Percentiles rank a stretch among this genome's conserved stretches.
These are phyloP conservation scores for Globisporangium barbulae DNA, from an alignment of 352 stramenopile species.

Conservation along the genomic window DNA sequence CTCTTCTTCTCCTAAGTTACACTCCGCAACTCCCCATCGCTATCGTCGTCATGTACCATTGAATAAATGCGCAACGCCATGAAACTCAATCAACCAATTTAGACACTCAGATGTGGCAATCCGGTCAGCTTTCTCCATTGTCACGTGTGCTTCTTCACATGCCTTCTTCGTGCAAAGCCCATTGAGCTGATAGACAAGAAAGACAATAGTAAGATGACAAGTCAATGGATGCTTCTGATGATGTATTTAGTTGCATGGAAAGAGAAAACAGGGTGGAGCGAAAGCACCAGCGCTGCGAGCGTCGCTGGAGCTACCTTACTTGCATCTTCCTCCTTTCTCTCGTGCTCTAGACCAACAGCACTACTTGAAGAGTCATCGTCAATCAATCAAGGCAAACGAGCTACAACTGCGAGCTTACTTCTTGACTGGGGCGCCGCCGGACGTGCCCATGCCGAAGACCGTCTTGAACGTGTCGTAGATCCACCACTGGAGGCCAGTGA, in stretches of 20 bases:
- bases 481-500: conserved; percentile 96
- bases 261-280: background rate
- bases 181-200: background rate
- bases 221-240: background rate
- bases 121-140: background rate
- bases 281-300: background rate
- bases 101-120: background rate
- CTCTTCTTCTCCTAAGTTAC: conserved; percentile 80
- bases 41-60: conserved; percentile 7
- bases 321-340: background rate
- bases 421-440: conserved; percentile 77
- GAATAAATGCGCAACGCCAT: background rate
- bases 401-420: conserved; percentile 28
- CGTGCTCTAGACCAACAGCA: conserved; percentile 7
- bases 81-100: conserved; percentile 7
- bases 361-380: background rate
- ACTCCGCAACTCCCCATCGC: background rate
- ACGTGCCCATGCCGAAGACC: conserved; percentile 90
- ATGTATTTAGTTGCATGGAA: conserved; percentile 9
- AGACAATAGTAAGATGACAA: background rate
- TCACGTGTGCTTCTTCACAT: too few species aligned
- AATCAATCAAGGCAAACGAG: background rate
- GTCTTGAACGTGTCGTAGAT: conserved; percentile 97
- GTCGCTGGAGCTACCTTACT: background rate
- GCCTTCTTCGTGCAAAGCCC: background rate